Base-by-base conservation (phyloP, 2,329 filamentous ascomycete genomes). In the Sporothrix dimorphospora region DNA sequence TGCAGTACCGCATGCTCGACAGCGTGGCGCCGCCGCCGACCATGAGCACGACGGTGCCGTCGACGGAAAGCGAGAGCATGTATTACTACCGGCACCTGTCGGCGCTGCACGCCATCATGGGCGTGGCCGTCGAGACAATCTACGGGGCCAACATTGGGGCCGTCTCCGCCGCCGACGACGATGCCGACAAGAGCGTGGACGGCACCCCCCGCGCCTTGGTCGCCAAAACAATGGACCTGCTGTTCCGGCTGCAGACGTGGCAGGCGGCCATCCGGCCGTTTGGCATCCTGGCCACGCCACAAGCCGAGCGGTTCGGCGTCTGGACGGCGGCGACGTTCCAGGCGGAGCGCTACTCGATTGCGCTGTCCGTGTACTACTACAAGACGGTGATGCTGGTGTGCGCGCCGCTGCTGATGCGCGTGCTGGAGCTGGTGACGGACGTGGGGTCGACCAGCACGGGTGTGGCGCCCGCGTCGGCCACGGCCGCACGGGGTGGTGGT, bases 331-430 rank as follows among this genome's bases (percentile, higher is more conserved):
- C 72, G 9, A 69, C 55, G 12, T 76, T 74, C 34, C 47, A 70
- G 14, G 4, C 66, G 1, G 67, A 76, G 27, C 71, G 72, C 11
- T 74, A 73, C 47, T 66, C 47, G 16, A 14, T 75, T 8, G 21
- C 73, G 4, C 61, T 76, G 51, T 75, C 74, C 1, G 68, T 76
- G 5, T 75, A 75, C 59, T 76, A 76, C 61, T 69, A 75, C 69
- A 72, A 71, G 47, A 72, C 73, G 4, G 42, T 72, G 3, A 69
- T 75, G 66, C 47, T 76, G 1, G 66, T 71, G 27, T 72, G 72
- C 12, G 69, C 57, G 7, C 73, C 75, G 9, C 27, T 76, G 1
- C 30, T 76, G 21, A 69, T 67, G 27, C 38, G 63, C 1, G 63
- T 74, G 3, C 24, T 76, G 51, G 74, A 73, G 38, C 47, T 55